These are phyloP conservation scores for Lachnellula hyalina DNA, from an alignment of 2,329 filamentous ascomycete genomes.

Conservation along the genomic window DNA sequence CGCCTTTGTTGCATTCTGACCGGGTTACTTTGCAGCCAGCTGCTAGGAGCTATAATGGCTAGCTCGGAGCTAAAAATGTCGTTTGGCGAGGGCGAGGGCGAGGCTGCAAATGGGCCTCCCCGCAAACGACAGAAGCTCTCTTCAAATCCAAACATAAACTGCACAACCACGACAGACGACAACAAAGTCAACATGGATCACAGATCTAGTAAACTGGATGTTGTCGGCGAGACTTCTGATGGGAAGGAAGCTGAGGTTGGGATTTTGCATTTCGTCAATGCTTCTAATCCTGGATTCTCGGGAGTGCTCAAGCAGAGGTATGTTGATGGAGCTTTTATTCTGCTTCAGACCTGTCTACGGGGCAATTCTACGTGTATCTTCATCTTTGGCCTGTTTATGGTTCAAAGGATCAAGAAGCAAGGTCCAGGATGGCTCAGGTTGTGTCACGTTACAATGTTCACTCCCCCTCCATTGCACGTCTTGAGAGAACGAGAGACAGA, in stretches of 20 bases:
- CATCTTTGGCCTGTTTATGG: background rate
- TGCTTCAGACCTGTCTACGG: background rate
- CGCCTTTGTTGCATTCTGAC: background rate
- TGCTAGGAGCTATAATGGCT: conserved; percentile 14
- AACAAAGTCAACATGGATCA: background rate
- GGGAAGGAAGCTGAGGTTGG: conserved; percentile 40
- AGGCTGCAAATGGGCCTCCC: conserved; percentile 12
- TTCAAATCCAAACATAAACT: conserved; percentile 1
- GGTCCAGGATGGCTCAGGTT: no score
- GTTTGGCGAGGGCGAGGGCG: background rate
- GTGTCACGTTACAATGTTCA: no score
- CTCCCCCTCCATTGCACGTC: no score
- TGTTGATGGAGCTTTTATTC: conserved; percentile 4
- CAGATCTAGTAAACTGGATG: background rate
- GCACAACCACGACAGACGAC: conserved; percentile 7
- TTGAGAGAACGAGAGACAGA: no score
- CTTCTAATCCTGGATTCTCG: conserved; percentile 51
- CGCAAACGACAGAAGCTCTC: conserved; percentile 19
- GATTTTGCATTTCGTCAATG: conserved; percentile 58
- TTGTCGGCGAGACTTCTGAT: background rate
- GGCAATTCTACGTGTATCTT: background rate
- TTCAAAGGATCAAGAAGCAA: background rate
- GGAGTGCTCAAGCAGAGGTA: conserved; percentile 65
- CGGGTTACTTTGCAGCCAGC: no score
- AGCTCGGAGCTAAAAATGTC: conserved; percentile 3